Evolutionary conservation across 345 rosid species (phyloP).

Genomic region (Anastatica hierochuntica): DNA sequence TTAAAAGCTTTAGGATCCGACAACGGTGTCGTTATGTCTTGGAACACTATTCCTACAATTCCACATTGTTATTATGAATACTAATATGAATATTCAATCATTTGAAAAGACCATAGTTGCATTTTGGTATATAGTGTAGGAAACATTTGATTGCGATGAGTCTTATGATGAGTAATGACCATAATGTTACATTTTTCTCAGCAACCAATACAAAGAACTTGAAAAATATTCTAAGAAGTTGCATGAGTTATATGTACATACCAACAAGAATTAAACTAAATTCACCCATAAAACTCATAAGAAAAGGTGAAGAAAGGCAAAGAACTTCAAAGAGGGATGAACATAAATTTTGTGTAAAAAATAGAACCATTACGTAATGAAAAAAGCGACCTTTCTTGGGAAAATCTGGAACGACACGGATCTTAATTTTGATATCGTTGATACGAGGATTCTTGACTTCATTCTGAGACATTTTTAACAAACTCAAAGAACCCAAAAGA

Average conservation of each 20-base stretch:
- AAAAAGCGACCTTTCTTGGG: slow-evolving; percentile 54
- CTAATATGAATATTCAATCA: too few species aligned
- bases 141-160: neutral
- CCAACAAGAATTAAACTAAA: neutral
- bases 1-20: slow-evolving; percentile 46
- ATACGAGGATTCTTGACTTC: slow-evolving; percentile 50
- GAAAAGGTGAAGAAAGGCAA: too few species aligned
- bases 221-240: too few species aligned
- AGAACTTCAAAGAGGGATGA: too few species aligned
- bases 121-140: neutral
- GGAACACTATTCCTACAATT: slow-evolving; percentile 62
- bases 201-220: neutral
- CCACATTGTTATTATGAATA: neutral
- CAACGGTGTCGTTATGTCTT: slow-evolving; percentile 59
- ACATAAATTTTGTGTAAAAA: neutral
- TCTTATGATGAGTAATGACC: neutral
- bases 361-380: neutral
- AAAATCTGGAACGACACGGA: slow-evolving; percentile 83
- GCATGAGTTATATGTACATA: neutral
- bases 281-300: neutral
- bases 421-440: slow-evolving; percentile 55
- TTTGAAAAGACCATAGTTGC: neutral
- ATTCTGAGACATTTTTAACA: neutral
- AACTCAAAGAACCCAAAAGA: neutral
- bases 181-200: neutral